Percentiles rank a stretch among this genome's conserved stretches.
phyloP scores from a whole-genome alignment of 768 basidiomycete species.

The Hericium coralloides region DNA sequence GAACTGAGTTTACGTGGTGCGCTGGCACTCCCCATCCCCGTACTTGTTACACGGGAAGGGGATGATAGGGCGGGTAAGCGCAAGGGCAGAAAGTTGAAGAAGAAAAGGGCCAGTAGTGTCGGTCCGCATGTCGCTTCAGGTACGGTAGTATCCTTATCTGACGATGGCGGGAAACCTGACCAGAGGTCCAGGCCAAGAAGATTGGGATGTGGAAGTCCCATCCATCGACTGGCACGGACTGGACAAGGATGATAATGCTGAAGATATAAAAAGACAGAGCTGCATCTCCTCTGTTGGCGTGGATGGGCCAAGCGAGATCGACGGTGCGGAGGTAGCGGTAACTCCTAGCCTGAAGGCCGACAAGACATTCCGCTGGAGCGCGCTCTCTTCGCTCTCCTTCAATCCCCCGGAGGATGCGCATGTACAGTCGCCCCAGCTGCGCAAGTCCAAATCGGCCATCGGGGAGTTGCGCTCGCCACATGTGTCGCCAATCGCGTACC shows the following conservation, averaged over 20 bases:
- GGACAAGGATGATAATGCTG: constrained; percentile 8
- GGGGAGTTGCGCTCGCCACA: background rate
- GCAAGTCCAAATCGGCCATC: background rate
- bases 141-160: no score
- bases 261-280: background rate
- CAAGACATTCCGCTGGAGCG: constrained; percentile 14
- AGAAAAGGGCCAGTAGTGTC: background rate
- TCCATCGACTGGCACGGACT: constrained; percentile 10
- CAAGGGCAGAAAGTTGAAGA: background rate
- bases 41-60: constrained; percentile 7
- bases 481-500: background rate
- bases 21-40: constrained; percentile 12
- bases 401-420: background rate
- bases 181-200: background rate
- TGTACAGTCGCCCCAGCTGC: background rate
- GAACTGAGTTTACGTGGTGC: constrained; percentile 9
- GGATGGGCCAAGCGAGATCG: no score
- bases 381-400: constrained; percentile 3
- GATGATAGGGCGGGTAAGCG: background rate
- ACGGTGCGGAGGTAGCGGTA: background rate
- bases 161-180: no score
- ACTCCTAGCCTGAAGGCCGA: constrained; percentile 5
- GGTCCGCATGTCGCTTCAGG: background rate
- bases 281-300: no score
- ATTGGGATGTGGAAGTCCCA: constrained; percentile 1